Evolutionary conservation across 441 rosid genomes (phyloP).

Genomic region (Gossypium trilobum): DNA sequence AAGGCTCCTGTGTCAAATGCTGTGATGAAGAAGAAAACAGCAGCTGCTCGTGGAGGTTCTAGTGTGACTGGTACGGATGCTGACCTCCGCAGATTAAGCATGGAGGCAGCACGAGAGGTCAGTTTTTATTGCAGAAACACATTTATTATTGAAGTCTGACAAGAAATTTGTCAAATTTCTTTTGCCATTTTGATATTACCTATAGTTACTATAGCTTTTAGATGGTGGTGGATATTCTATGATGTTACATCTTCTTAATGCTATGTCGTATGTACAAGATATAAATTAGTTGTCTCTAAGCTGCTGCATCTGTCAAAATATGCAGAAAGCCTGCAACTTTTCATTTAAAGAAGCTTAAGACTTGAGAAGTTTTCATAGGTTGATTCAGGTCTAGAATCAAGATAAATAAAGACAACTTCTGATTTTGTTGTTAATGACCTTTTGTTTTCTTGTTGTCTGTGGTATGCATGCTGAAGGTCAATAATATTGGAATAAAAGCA

Average conservation of each 20-base stretch:
- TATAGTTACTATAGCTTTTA: neutral
- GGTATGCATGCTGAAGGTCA: conserved; percentile 5
- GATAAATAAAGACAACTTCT: neutral
- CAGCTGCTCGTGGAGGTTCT: conserved; percentile 75
- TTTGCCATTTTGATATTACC: neutral
- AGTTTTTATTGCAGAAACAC: conserved; percentile 11
- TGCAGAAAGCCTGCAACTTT: neutral
- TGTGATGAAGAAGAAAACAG: conserved; percentile 68
- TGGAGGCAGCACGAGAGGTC: conserved; percentile 99
- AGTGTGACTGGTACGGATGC: conserved; percentile 99
- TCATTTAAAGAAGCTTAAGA: neutral
- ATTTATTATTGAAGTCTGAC: neutral
- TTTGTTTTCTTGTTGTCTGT: conserved; percentile 1
- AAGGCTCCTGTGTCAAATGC: conserved; percentile 84
- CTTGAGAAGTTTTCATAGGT: neutral
- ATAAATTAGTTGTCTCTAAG: neutral
- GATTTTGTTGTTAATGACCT: neutral
- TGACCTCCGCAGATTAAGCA: conserved; percentile 95
- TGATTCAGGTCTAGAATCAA: neutral
- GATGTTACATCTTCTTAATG: neutral
- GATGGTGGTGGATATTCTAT: neutral
- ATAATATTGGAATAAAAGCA: conserved; percentile 4
- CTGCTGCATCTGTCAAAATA: neutral
- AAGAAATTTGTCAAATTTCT: conserved; percentile 2
- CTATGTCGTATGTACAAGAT: neutral